These are phyloP conservation scores for Tulasnella sp. DNA, from an alignment of 768 basidiomycete genomes.

Conservation along the genomic window DNA sequence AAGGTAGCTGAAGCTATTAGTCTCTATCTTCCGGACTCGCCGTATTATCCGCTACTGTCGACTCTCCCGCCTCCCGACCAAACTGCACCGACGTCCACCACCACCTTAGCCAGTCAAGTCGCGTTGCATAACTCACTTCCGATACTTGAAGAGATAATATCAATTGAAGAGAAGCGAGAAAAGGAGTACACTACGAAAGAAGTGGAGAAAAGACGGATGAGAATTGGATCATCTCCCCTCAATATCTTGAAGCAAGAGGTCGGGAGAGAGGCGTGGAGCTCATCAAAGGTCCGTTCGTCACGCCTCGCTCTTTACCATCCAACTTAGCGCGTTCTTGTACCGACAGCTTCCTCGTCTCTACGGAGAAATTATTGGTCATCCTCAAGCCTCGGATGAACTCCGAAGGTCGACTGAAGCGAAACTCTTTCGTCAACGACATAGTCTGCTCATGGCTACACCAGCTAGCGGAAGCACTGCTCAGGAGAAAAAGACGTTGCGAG, in stretches of 20 bases:
- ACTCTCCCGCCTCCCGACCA: slow-evolving; percentile 61
- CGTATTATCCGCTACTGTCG: slow-evolving; percentile 48
- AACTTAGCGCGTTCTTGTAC: slow-evolving; percentile 14
- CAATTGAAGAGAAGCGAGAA: slow-evolving; percentile 54
- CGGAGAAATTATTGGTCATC: slow-evolving; percentile 70
- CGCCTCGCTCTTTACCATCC: not conserved
- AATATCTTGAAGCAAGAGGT: slow-evolving; percentile 53
- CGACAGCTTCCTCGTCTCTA: slow-evolving; percentile 62
- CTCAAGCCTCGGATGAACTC: slow-evolving; percentile 63
- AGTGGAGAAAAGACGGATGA: slow-evolving; percentile 62
- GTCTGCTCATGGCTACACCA: slow-evolving; percentile 51
- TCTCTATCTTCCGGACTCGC: slow-evolving; percentile 64
- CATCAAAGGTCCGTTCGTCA: slow-evolving; percentile 41
- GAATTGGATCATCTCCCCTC: slow-evolving; percentile 55
- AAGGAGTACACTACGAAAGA: slow-evolving; percentile 46
- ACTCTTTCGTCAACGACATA: slow-evolving; percentile 51
- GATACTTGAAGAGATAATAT: slow-evolving; percentile 58
- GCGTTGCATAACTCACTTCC: slow-evolving; percentile 61
- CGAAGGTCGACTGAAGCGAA: slow-evolving; percentile 69
- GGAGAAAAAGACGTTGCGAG: slow-evolving; percentile 34
- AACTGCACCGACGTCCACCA: slow-evolving; percentile 57
- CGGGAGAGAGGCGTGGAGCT: slow-evolving; percentile 47
- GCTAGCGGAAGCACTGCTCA: slow-evolving; percentile 22
- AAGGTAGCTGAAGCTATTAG: slow-evolving; percentile 59
- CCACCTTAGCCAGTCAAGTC: slow-evolving; percentile 43